Conservation (phyloP, 225 moss, liverwort and hornwort species). For the Pseudisothecium myosuroides region DNA sequence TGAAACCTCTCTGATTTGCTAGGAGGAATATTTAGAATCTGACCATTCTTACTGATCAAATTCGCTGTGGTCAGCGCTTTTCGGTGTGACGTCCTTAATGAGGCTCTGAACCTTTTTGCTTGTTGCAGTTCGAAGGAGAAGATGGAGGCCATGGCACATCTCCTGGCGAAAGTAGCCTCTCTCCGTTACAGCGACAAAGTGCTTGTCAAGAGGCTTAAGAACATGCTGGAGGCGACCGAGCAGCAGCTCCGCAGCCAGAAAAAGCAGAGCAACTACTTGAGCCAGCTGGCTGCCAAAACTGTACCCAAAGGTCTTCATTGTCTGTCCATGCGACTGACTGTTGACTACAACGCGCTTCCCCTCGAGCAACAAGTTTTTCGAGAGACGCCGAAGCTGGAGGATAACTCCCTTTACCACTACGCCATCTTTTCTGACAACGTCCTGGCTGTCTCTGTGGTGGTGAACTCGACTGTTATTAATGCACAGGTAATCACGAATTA, state of each 20-base stretch:
- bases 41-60: neutral
- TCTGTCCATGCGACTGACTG: conserved; percentile 79
- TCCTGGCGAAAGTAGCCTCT: conserved; percentile 6
- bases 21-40: neutral
- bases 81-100: neutral
- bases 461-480: conserved; percentile 68
- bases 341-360: conserved; percentile 27
- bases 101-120: neutral
- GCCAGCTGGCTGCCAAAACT: conserved; percentile 78
- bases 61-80: neutral
- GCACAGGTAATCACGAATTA: conserved; percentile 19
- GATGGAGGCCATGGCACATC: conserved; percentile 37
- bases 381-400: conserved; percentile 40
- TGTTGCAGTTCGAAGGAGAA: conserved; percentile 26
- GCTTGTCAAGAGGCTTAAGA: conserved; percentile 23
- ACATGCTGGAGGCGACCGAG: conserved; percentile 20
- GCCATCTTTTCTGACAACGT: conserved; percentile 90
- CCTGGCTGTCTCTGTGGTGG: conserved; percentile 76
- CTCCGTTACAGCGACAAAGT: conserved; percentile 2
- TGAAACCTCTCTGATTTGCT: neutral
- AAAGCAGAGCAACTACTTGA: conserved; percentile 61
- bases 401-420: conserved; percentile 65
- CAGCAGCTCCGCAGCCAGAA: conserved; percentile 25
- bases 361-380: neutral
- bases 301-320: conserved; percentile 87